Conservation (phyloP, 1,284 basidiomycete species). For the Irpex lacteus region DNA sequence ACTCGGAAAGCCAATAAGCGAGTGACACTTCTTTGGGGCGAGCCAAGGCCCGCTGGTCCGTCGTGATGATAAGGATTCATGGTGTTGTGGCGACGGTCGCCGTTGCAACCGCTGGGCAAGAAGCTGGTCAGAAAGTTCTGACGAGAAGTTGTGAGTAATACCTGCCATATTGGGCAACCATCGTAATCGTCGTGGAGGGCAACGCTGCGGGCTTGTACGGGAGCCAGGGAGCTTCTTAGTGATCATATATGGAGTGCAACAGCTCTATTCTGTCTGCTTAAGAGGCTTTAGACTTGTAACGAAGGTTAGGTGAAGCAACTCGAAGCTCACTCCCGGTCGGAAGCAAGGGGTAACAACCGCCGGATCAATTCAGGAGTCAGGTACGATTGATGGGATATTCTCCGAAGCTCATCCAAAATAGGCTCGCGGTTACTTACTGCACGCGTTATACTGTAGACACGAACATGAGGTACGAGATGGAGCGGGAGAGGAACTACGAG, state of each 20-base stretch:
- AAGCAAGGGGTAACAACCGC: background rate
- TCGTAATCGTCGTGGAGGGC: background rate
- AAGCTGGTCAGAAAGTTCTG: background rate
- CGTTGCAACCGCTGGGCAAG: background rate
- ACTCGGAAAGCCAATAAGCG: background rate
- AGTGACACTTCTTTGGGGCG: background rate
- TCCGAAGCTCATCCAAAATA: no score
- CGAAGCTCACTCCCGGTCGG: no score
- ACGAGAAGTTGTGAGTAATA: background rate
- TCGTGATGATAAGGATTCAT: background rate
- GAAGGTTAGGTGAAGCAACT: no score
- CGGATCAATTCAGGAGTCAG: background rate
- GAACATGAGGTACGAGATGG: no score
- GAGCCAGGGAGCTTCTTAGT: background rate
- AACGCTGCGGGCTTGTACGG: background rate
- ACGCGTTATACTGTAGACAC: background rate
- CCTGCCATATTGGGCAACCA: background rate
- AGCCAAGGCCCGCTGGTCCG: background rate
- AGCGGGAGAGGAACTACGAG: background rate
- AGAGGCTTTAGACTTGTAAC: background rate
- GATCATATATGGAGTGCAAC: background rate
- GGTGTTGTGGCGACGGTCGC: background rate
- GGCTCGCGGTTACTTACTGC: background rate
- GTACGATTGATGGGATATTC: no score
- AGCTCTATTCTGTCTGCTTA: background rate